These are phyloP conservation scores for Blastobotrys proliferans DNA, from an alignment of 1,139 yeast species.

Conservation along the genomic window DNA sequence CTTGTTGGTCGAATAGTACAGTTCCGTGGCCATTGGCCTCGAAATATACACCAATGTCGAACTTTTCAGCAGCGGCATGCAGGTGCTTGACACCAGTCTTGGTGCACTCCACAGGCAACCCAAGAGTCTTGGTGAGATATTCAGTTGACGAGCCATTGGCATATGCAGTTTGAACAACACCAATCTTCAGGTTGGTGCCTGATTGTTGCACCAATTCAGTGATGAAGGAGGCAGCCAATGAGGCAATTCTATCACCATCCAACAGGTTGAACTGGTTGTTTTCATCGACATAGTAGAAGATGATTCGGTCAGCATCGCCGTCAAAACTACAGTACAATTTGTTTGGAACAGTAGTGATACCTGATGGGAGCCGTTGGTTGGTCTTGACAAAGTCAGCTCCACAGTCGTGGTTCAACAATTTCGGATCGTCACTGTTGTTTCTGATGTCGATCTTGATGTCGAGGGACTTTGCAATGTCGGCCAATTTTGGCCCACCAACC, in stretches of 20 bases:
- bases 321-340: conserved; percentile 79
- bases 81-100: conserved; percentile 96
- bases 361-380: conserved; percentile 70
- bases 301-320: conserved; percentile 96
- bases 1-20: conserved; percentile 68
- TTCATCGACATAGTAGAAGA: conserved; percentile 65
- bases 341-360: conserved; percentile 39
- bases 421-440: conserved; percentile 64
- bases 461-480: conserved; percentile 43
- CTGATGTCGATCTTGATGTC: conserved; percentile 40
- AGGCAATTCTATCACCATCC: conserved; percentile 94
- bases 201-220: conserved; percentile 46
- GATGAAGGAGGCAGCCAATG: conserved; percentile 71
- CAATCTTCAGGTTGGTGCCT: conserved; percentile 45
- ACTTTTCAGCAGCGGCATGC: conserved; percentile 80
- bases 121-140: conserved; percentile 57
- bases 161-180: conserved; percentile 95
- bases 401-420: conserved; percentile 65
- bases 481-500: conserved; percentile 80
- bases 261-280: conserved; percentile 56
- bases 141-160: conserved; percentile 91
- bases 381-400: conserved; percentile 98
- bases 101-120: conserved; percentile 80
- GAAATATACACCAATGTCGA: conserved; percentile 88
- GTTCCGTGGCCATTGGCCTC: conserved; percentile 99